Conservation (phyloP, 176 grass and related monocot genomes). For the Cocos nucifera region DNA sequence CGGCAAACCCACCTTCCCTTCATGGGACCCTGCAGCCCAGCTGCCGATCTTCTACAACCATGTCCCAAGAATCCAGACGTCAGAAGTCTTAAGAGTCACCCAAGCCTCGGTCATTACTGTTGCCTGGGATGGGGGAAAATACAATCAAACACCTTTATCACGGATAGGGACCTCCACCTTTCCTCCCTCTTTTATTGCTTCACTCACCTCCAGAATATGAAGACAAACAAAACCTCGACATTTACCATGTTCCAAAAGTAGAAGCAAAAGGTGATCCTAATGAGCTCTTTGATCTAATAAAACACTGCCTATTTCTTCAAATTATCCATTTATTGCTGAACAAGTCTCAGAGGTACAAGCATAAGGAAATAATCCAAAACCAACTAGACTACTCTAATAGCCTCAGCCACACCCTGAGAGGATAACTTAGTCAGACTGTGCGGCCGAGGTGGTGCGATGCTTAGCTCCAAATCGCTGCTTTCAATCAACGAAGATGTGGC, state of each 20-base stretch:
- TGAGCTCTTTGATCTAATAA: too few relatives aligned
- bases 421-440: constrained; percentile 20
- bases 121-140: constrained; percentile 24
- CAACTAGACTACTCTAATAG: constrained; percentile 54
- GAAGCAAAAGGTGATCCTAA: too few relatives aligned
- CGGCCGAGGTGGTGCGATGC: constrained; percentile 43
- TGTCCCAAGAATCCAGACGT: constrained; percentile 30
- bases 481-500: constrained; percentile 2
- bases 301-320: too few relatives aligned
- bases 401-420: constrained; percentile 27
- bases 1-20: too few relatives aligned
- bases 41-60: not conserved
- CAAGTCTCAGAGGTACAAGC: constrained; percentile 3
- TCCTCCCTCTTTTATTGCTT: not conserved
- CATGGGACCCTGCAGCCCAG: too few relatives aligned
- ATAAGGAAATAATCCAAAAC: too few relatives aligned
- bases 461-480: constrained; percentile 49
- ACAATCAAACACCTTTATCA: constrained; percentile 30
- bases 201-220: not conserved
- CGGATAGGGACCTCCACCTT: constrained; percentile 16
- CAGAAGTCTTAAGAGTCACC: constrained; percentile 30
- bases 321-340: too few relatives aligned
- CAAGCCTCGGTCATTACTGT: constrained; percentile 21
- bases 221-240: constrained; percentile 10
- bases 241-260: not conserved